Base-by-base conservation (phyloP, 1,139 yeast genomes). In the Sugiyamaella paludigena region DNA sequence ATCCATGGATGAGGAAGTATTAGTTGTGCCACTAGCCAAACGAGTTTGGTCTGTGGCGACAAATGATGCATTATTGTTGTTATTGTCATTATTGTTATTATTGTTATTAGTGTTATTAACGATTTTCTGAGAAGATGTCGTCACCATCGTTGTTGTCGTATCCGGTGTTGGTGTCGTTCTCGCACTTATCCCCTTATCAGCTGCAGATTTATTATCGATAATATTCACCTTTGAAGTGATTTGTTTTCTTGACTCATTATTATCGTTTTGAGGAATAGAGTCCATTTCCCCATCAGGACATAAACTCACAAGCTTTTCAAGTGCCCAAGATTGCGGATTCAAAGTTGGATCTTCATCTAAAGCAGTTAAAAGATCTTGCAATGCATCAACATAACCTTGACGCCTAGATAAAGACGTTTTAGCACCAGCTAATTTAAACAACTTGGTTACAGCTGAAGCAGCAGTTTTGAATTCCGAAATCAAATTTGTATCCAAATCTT, bases 371-470 rank as follows among this genome's bases (percentile, higher is more conserved):
- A 59, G 41, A 36, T 60, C 63, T 30, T 57, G 54, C 15, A 59
- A 40, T 11, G 66, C 65, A 36, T 60, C 59, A 11, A 53, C 44
- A 50, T 62, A 63, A 16, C 67, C 67, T 45, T 62, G 62, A 12
- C 57, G 57, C 29, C 59, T 53, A 7, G 60, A 56, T 33, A 54
- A 44, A n/a, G 52, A 51, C 9, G 59, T 53, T 41, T 59, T 53
- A 26, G 61, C 57, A 10, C 62, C 57, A 28, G 63, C 52, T 19
- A 63, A 58, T 43, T 63, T 64, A 56, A 59, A 61, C 49, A 64
- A 55, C 53, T 59, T 56, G 32, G 66, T 57, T 31, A 64, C 62
- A 13, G 67, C 58, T 45, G 59, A 52, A 15, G 67, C 69, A 11
- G 67, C 66, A 13, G 59, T 53, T 41, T 59, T 62, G 53, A 61